Percentiles rank a stretch among this genome's conserved stretches.
These are phyloP conservation scores for Hymenoscyphus salicellus DNA, from an alignment of 2,329 filamentous ascomycete genomes.

Conservation along the genomic window DNA sequence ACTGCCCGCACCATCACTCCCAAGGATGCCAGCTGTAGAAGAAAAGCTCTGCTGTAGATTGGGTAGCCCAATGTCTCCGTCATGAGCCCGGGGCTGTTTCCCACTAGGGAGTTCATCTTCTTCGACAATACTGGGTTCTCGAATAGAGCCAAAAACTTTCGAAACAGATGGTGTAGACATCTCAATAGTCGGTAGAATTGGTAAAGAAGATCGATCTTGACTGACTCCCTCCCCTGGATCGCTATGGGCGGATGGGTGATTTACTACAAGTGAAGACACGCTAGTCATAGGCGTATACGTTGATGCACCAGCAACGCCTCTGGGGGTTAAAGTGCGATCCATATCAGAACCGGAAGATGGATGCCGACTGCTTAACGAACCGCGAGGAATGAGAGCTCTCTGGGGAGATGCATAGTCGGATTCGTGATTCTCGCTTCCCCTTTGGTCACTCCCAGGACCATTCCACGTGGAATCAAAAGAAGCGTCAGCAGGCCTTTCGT, in stretches of 20 bases:
- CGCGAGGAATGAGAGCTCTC: background rate
- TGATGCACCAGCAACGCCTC: constrained; percentile 13
- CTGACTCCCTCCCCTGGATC: background rate
- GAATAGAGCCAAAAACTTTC: background rate
- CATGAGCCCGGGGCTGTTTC: background rate
- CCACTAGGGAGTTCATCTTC: constrained; percentile 1
- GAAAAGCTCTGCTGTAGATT: background rate
- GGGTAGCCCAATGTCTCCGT: background rate
- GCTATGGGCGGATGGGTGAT: constrained; percentile 20
- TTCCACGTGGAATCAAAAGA: background rate
- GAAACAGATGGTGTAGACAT: background rate
- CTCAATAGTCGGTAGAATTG: background rate
- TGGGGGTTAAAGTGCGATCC: constrained; percentile 21
- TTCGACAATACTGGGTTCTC: background rate
- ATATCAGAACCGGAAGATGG: constrained; percentile 21
- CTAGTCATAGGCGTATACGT: constrained; percentile 28
- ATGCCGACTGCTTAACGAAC: constrained; percentile 13
- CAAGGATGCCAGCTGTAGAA: constrained; percentile 6
- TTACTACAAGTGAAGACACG: constrained; percentile 26
- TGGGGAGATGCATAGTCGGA: constrained; percentile 24
- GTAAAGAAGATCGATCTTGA: constrained; percentile 1
- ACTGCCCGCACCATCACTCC: constrained; percentile 11
- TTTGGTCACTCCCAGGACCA: background rate
- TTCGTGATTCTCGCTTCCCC: constrained; percentile 12
- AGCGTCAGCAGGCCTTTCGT: constrained; percentile 7